A percentile compares a stretch with the other conserved stretches of the same genome.
Evolutionary conservation across 192 early-diverging fungal genomes (phyloP).

Genomic region (Backusella macrospora): DNA sequence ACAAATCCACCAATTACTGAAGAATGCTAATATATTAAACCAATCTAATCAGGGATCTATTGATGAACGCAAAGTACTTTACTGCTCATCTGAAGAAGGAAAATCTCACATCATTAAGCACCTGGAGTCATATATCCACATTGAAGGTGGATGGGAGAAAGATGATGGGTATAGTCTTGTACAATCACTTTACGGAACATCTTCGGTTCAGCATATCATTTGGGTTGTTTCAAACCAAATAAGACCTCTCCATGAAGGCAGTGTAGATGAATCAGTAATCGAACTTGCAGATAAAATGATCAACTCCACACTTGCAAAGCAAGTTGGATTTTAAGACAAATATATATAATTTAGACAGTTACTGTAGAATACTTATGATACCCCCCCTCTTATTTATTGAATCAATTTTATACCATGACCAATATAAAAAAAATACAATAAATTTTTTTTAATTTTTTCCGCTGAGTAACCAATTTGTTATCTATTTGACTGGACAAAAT

Average conservation of each 20-base stretch:
- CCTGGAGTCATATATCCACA: constrained; percentile 63
- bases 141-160: constrained; percentile 60
- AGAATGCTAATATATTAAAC: constrained; percentile 43
- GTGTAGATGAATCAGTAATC: constrained; percentile 9
- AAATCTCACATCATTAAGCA: constrained; percentile 70
- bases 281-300: constrained; percentile 14
- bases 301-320: constrained; percentile 9
- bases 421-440: constrained; percentile 14
- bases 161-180: constrained; percentile 33
- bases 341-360: not conserved
- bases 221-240: constrained; percentile 9
- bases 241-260: constrained; percentile 10
- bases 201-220: not conserved
- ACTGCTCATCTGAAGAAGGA: constrained; percentile 69
- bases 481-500: constrained; percentile 11
- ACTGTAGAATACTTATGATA: constrained; percentile 8
- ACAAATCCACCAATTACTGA: constrained; percentile 55
- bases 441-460: constrained; percentile 13
- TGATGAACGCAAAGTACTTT: constrained; percentile 64
- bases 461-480: constrained; percentile 1
- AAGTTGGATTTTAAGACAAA: constrained; percentile 4
- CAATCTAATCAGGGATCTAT: constrained; percentile 36
- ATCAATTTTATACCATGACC: not conserved
- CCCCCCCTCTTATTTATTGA: not conserved
- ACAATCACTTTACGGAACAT: not conserved